Conservation (phyloP, 73 alveolate species). For the Paramecium primaurelia region DNA sequence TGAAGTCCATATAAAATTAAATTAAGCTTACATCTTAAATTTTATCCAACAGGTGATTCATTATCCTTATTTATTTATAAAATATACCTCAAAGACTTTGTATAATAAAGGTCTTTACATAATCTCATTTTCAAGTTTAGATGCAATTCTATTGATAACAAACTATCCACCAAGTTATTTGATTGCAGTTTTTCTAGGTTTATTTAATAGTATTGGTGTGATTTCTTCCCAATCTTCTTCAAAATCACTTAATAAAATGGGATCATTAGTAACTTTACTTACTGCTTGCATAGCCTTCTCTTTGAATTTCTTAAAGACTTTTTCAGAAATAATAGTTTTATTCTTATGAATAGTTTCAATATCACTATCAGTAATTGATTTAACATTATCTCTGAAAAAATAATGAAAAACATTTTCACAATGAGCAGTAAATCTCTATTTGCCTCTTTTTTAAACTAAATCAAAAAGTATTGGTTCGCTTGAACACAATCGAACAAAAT, state of each 20-base stretch:
- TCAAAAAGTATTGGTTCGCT: neutral
- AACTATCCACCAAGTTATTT: neutral
- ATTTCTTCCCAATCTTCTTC: slow-evolving; percentile 43
- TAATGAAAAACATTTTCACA: slow-evolving; percentile 30
- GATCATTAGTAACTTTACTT: neutral
- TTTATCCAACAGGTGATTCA: neutral
- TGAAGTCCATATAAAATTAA: neutral
- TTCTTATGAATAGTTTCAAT: neutral
- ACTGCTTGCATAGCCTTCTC: neutral
- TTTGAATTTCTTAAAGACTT: neutral
- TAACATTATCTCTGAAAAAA: slow-evolving; percentile 3
- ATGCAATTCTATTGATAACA: neutral
- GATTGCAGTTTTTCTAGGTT: neutral
- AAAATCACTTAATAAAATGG: neutral
- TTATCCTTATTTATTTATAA: neutral
- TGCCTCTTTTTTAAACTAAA: neutral
- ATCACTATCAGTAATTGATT: slow-evolving; percentile 5
- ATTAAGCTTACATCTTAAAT: slow-evolving; percentile 25
- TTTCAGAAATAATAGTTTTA: neutral
- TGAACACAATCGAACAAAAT: neutral
- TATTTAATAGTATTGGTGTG: neutral
- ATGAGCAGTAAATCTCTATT: slow-evolving; percentile 5
- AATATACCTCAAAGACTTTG: neutral
- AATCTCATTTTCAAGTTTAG: neutral
- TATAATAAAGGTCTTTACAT: neutral